Base-by-base conservation (phyloP, 2,329 filamentous ascomycete genomes). In the Beauveria varroae region DNA sequence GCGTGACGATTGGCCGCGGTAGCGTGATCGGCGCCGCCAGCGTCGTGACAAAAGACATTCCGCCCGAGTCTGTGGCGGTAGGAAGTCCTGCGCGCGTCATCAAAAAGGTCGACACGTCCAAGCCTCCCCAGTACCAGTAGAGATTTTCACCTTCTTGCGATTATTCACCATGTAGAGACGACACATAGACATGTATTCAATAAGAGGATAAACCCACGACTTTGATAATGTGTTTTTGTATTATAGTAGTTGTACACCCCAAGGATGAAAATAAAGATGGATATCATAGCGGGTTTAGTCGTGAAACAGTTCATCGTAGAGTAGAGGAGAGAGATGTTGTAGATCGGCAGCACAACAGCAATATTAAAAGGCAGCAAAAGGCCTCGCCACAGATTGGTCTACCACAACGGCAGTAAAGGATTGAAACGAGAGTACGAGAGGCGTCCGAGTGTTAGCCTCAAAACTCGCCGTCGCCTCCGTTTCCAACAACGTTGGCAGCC, bases 1-100 rank as follows among this genome's bases (percentile, higher is more conserved):
- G 91, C 0, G 86, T 96, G 26, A 93, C 82, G 1, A 88, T 96
- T 65, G 91, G 92, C 0, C 79, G 81, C 60, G 91, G 91, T 0
- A 80, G 78, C 5, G 89, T 87, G 0, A 81, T 96, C 63, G 92
- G 90, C 1, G 91, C 92, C 1, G 90, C 88, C 1, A 91, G 87
- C 70, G 89, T 96, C 4, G 91, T 96, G 26, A 95, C 90, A 2
- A 95, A 88, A 75, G 79, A 88, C 71, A 82, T 90, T 20, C 61
- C 60, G n/a, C 80, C 84, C 5, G 79, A 82, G 8, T 86, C 84
- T 64, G 80, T 80, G 9, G 86, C 85, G 1, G 86, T 79, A 20
- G 88, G 88, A 0, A 90, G 89, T 66, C 88, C 88, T 43, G 87
- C 86, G 12, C 79, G 78, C 54, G 72, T 88, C 18, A 72, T 89